A percentile compares a stretch with the other conserved stretches of the same genome.
These are phyloP conservation scores for Hyaloscypha finlandica DNA, from an alignment of 495 filamentous ascomycete genomes.

Conservation along the genomic window DNA sequence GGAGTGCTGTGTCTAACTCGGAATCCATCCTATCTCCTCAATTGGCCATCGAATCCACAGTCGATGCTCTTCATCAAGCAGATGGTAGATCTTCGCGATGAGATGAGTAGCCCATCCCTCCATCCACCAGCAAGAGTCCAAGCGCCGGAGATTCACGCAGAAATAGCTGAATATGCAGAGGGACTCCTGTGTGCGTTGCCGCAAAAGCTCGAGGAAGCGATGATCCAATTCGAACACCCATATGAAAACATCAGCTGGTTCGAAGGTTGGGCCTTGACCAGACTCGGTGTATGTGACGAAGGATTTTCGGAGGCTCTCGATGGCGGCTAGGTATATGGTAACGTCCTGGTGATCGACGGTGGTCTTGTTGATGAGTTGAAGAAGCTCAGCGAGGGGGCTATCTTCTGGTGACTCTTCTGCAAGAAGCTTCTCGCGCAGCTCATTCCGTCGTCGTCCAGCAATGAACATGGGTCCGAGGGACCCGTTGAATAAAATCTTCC, in stretches of 20 bases:
- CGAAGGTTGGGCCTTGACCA: constrained; percentile 21
- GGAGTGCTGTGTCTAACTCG: neutral
- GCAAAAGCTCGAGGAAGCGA: constrained; percentile 38
- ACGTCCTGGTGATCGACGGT: constrained; percentile 1
- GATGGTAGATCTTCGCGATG: constrained; percentile 38
- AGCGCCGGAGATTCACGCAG: constrained; percentile 39
- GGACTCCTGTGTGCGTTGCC: constrained; percentile 37
- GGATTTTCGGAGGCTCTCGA: constrained; percentile 8
- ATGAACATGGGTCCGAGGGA: constrained; percentile 37
- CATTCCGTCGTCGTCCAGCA: constrained; percentile 28
- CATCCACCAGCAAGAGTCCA: constrained; percentile 47
- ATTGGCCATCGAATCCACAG: constrained; percentile 47
- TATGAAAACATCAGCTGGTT: constrained; percentile 39
- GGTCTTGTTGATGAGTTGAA: neutral
- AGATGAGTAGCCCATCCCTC: constrained; percentile 43
- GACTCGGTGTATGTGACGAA: constrained; percentile 12
- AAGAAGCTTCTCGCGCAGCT: constrained; percentile 4
- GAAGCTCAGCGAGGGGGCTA: constrained; percentile 10
- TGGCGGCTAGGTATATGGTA: constrained; percentile 22
- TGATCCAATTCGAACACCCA: constrained; percentile 41
- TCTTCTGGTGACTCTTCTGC: neutral
- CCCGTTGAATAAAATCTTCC: constrained; percentile 29
- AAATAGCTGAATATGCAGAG: constrained; percentile 45
- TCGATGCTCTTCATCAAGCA: constrained; percentile 42
- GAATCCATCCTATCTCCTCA: constrained; percentile 43